Base-by-base conservation (phyloP, 129 eudicot species). In the Pseudognaphalium luteoalbum region DNA sequence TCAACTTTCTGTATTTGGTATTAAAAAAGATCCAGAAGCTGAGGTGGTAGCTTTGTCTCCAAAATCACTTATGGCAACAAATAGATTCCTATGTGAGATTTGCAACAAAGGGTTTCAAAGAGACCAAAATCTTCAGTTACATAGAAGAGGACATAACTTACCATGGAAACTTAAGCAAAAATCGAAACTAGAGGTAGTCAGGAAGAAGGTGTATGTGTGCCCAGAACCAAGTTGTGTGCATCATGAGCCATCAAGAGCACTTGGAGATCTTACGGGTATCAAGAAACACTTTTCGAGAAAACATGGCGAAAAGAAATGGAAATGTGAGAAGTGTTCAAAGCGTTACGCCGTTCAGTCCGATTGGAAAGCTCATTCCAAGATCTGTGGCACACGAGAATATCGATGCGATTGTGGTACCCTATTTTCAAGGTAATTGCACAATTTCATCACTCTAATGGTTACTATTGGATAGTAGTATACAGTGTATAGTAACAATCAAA, bases 291-390 rank as follows among this genome's bases (percentile, higher is more conserved):
- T 76, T 73, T 80, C 83, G 16, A 83, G 97, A 75, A 91, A 91
- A 52, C 97, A 91, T 61, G 97, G 97, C 15, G 97, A 91, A 86
- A 91, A 91, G 54, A 91, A 91, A 59, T 91, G 94, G 93, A 91
- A 91, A 72, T 91, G 97, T 52, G 97, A 91, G 4, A 91, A 91
- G 70, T 91, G 97, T 61, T 84, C 94, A 1, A 88, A 91, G 72
- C 88, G 86, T 44, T 91, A 91, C 47, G 97, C 97, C 0, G 97
- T 91, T 86, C 97, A 91, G 63, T 91, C 97, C 0, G 97, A 91
- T 73, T 91, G 97, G 97, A 91, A 91, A 73, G 97, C 97, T 81
- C 97, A 91, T 51, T 91, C 92, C 81, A 91, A 91, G 85, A 85
- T 91, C 33, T 91, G 97, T 80, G 97, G 97, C 60, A 91, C 97